Conservation (phyloP, 768 basidiomycete species). For the Pleurotus giganteus region DNA sequence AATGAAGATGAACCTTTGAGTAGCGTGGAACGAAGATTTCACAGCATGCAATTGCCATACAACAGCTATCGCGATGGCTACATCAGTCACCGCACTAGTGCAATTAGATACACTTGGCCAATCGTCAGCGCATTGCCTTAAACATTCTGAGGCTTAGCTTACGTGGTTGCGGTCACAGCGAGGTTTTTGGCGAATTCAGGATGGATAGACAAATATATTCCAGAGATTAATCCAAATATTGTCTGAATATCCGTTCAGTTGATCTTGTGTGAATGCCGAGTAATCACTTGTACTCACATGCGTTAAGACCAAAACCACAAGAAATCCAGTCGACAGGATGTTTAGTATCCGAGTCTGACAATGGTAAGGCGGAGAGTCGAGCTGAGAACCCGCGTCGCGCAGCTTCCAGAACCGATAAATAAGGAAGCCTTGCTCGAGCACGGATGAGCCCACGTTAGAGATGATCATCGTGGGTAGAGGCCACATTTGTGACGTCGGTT, state of each 20-base stretch:
- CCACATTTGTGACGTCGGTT: constrained; percentile 6
- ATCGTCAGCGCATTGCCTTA: not conserved
- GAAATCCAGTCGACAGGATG: not conserved
- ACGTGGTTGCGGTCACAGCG: constrained; percentile 12
- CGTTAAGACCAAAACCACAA: not conserved
- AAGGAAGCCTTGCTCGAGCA: constrained; percentile 15
- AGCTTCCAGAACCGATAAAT: constrained; percentile 13
- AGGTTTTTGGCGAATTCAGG: not conserved
- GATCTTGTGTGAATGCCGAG: no score
- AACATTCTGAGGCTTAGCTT: not conserved
- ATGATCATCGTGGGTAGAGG: constrained; percentile 8
- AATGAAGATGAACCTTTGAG: constrained; percentile 5
- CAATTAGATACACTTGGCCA: constrained; percentile 9
- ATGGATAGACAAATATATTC: not conserved
- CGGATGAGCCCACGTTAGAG: constrained; percentile 7
- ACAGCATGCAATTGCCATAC: constrained; percentile 14
- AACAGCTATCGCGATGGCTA: constrained; percentile 9
- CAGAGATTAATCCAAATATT: not conserved
- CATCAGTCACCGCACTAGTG: constrained; percentile 7
- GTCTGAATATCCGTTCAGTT: not conserved
- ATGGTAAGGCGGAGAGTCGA: not conserved
- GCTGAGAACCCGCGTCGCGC: not conserved
- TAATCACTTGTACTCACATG: not conserved
- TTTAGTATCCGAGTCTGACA: constrained; percentile 2
- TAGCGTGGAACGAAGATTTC: constrained; percentile 10